These are phyloP conservation scores for Aspergillus sclerotioniger DNA, from an alignment of 495 filamentous ascomycete genomes.

Conservation along the genomic window DNA sequence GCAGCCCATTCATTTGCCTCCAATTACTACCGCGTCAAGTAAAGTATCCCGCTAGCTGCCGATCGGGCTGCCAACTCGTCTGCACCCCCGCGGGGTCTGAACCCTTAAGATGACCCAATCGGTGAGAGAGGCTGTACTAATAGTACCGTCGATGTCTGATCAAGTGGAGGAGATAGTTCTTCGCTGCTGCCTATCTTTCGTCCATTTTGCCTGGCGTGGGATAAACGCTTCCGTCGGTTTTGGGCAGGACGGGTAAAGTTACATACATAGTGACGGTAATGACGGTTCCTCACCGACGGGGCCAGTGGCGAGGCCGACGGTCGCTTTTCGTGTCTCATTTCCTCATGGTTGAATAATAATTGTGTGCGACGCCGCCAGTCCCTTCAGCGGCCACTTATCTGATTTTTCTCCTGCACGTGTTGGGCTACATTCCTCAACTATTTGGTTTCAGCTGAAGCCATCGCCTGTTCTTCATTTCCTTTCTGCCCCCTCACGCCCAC, in stretches of 20 bases:
- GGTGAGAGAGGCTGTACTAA: background rate
- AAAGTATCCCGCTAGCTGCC: slow-evolving; percentile 15
- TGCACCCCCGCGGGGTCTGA: background rate
- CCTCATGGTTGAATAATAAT: slow-evolving; percentile 7
- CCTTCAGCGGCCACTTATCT: slow-evolving; percentile 7
- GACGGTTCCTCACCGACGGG: slow-evolving; percentile 15
- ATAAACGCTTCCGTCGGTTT: slow-evolving; percentile 7
- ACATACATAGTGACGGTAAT: slow-evolving; percentile 13
- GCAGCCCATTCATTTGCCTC: background rate
- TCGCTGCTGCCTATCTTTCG: too few relatives aligned
- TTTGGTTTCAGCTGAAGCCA: background rate
- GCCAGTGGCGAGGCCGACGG: slow-evolving; percentile 9
- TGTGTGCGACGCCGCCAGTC: slow-evolving; percentile 5
- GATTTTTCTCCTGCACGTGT: slow-evolving; percentile 5
- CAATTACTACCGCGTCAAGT: slow-evolving; percentile 11
- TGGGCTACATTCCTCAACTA: background rate
- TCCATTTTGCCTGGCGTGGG: background rate
- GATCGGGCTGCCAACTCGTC: slow-evolving; percentile 12
- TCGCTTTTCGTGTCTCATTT: background rate
- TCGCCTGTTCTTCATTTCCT: background rate
- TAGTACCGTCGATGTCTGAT: too few relatives aligned
- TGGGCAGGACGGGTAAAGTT: slow-evolving; percentile 16
- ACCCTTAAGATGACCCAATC: background rate
- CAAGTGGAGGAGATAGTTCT: too few relatives aligned
- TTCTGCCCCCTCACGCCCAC: background rate